phyloP scores from a whole-genome alignment of 805 yeast genomes.

The Kodamaea lidongshanica region DNA sequence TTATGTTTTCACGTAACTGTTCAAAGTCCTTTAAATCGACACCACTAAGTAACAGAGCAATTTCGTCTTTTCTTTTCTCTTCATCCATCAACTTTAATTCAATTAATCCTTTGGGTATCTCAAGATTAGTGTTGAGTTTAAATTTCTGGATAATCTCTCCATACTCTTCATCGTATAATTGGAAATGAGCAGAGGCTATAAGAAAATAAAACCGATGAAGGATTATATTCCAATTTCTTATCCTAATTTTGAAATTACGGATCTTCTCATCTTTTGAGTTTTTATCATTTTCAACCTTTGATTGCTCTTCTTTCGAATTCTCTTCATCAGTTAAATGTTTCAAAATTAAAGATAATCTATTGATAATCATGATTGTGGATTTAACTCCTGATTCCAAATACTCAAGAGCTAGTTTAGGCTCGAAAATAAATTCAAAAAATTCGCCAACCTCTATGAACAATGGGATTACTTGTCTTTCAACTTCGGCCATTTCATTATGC shows the following conservation, averaged over 20 bases:
- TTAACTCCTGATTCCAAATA: slow-evolving; percentile 39
- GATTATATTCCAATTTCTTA: slow-evolving; percentile 50
- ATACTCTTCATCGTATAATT: slow-evolving; percentile 35
- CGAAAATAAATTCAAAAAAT: slow-evolving; percentile 50
- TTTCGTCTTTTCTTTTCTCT: slow-evolving; percentile 13
- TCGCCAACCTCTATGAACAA: slow-evolving; percentile 59
- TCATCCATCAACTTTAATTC: slow-evolving; percentile 6
- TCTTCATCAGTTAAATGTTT: slow-evolving; percentile 12
- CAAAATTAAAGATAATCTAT: slow-evolving; percentile 17
- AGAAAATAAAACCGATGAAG: slow-evolving; percentile 76
- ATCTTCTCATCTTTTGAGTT: slow-evolving; percentile 19
- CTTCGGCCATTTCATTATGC: slow-evolving; percentile 38
- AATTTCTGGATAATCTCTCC: slow-evolving; percentile 16
- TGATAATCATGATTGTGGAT: slow-evolving; percentile 21
- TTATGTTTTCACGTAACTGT: slow-evolving; percentile 1
- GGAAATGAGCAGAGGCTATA: slow-evolving; percentile 68
- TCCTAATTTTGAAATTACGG: slow-evolving; percentile 19
- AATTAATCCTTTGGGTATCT: slow-evolving; percentile 6
- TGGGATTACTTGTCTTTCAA: slow-evolving; percentile 44
- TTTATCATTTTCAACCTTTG: slow-evolving; percentile 6
- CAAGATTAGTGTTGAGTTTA: slow-evolving; percentile 6
- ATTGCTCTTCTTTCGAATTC: slow-evolving; percentile 1
- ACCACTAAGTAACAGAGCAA: slow-evolving; percentile 19
- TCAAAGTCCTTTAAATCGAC: slow-evolving; percentile 8
- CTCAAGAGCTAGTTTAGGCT: slow-evolving; percentile 46